Percentiles rank a stretch among this genome's conserved stretches.
phyloP scores from a whole-genome alignment of 2,329 filamentous ascomycete species.

The Neofusicoccum umdonicola region DNA sequence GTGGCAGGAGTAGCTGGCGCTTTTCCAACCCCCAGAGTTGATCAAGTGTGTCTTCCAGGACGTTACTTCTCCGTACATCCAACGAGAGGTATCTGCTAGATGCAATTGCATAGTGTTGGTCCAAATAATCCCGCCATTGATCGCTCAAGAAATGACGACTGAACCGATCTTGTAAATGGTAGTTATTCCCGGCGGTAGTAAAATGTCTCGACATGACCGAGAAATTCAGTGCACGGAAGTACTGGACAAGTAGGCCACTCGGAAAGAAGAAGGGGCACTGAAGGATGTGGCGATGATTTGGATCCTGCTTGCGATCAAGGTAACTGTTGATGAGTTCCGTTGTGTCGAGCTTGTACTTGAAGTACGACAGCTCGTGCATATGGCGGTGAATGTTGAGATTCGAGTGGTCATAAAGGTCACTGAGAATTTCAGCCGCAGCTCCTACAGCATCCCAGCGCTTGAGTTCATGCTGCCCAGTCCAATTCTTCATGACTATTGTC shows the following conservation, averaged over 20 bases:
- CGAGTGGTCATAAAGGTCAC: conserved; percentile 52
- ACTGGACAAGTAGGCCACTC: conserved; percentile 68
- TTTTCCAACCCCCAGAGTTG: conserved; percentile 86
- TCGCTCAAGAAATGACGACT: conserved; percentile 7
- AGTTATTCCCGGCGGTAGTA: conserved; percentile 46
- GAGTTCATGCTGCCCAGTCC: conserved; percentile 73
- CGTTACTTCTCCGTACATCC: conserved; percentile 41
- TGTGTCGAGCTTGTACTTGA: conserved; percentile 55
- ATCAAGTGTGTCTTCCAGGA: conserved; percentile 59
- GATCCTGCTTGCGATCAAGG: conserved; percentile 66
- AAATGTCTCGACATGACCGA: conserved; percentile 78
- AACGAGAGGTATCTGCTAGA: conserved; percentile 41
- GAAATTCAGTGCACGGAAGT: conserved; percentile 87
- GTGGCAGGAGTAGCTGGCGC: conserved; percentile 75
- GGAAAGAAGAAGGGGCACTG: conserved; percentile 80
- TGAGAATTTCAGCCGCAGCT: conserved; percentile 72
- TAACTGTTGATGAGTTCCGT: conserved; percentile 48
- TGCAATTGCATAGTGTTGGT: conserved; percentile 8
- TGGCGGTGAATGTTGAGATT: conserved; percentile 7
- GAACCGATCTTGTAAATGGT: conserved; percentile 24
- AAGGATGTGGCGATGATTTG: conserved; percentile 69
- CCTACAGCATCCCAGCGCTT: conserved; percentile 69
- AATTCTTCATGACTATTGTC: conserved; percentile 72
- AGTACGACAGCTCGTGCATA: neutral
- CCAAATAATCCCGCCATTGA: conserved; percentile 5